Conservation (phyloP, 148 eudicot species). For the Spergularia bocconei region DNA sequence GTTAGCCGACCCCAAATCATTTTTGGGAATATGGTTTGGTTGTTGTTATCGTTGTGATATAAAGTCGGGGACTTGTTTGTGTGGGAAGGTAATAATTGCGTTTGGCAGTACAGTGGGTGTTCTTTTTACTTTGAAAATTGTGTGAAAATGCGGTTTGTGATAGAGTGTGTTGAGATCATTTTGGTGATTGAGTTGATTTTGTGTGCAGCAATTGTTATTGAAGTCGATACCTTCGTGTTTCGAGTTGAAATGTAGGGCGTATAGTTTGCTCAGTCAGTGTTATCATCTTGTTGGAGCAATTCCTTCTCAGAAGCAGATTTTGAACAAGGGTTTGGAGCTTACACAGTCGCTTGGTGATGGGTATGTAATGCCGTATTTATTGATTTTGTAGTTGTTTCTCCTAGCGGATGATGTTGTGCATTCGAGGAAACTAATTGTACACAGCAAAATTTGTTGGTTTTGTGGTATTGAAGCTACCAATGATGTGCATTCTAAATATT, state of each 20-base stretch:
- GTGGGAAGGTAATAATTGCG: not conserved
- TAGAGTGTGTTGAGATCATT: not conserved
- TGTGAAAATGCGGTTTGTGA: not conserved
- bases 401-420: not conserved
- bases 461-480: not conserved
- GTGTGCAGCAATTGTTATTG: constrained; percentile 83
- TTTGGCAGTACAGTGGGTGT: no score
- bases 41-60: not conserved
- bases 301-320: constrained; percentile 77
- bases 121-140: not conserved
- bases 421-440: not conserved
- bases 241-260: constrained; percentile 88
- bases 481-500: not conserved
- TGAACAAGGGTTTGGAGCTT: constrained; percentile 84
- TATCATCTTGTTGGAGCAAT: constrained; percentile 93
- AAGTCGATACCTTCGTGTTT: constrained; percentile 96
- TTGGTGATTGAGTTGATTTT: not conserved
- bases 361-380: constrained; percentile 37
- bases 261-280: constrained; percentile 85
- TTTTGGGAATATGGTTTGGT: no score
- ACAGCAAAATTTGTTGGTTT: not conserved
- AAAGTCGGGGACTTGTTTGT: not conserved
- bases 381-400: not conserved
- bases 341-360: constrained; percentile 59
- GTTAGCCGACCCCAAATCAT: no score